These are phyloP conservation scores for Parachlorella kessleri DNA, from an alignment of 139 green algal species.

Conservation along the genomic window DNA sequence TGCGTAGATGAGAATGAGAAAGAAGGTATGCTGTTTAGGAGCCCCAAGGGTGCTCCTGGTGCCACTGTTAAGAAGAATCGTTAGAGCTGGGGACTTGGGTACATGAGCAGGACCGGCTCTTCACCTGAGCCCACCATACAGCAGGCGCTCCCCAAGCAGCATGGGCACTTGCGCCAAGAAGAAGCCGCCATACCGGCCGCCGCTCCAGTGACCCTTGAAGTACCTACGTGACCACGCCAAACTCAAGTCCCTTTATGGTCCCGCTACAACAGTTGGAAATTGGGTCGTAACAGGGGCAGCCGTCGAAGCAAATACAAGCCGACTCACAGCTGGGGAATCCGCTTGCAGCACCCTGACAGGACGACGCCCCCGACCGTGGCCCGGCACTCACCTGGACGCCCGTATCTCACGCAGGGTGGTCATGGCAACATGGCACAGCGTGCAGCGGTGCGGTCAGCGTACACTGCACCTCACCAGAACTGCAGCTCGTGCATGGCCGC, in stretches of 20 bases:
- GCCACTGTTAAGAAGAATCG: no score
- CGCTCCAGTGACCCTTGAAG: slow-evolving; percentile 3
- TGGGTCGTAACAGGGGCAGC: background rate
- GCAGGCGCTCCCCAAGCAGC: background rate
- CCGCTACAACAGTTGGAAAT: background rate
- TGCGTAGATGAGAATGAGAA: no score
- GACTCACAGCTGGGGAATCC: background rate
- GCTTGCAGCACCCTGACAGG: background rate
- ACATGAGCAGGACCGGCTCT: no score
- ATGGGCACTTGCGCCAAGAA: slow-evolving; percentile 12
- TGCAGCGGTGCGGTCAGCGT: no score
- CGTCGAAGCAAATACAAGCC: background rate
- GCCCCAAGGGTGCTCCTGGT: no score
- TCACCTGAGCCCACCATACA: slow-evolving; percentile 4
- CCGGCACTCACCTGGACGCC: background rate
- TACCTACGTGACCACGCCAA: no score
- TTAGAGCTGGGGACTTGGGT: no score
- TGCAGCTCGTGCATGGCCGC: slow-evolving; percentile 23
- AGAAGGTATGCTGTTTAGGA: no score
- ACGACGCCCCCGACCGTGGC: background rate
- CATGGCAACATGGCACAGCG: background rate
- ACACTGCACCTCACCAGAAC: slow-evolving; percentile 15
- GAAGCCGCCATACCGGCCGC: slow-evolving; percentile 6
- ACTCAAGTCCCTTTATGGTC: no score
- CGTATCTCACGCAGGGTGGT: background rate